These are phyloP conservation scores for Lactifluus piperatus DNA, from an alignment of 768 basidiomycete species.

Conservation along the genomic window DNA sequence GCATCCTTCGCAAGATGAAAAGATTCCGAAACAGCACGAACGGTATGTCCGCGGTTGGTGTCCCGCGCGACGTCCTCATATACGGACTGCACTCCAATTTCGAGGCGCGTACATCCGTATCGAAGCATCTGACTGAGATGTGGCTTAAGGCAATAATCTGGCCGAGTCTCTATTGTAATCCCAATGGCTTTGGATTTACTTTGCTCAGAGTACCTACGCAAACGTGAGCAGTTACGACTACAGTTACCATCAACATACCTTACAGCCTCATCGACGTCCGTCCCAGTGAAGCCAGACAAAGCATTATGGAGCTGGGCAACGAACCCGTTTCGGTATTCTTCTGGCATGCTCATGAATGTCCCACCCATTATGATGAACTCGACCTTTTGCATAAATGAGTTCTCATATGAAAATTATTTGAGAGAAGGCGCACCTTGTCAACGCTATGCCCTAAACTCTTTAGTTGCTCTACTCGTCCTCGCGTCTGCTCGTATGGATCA, in stretches of 20 bases:
- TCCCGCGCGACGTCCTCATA: slow-evolving; percentile 99
- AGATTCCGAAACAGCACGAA: slow-evolving; percentile 91
- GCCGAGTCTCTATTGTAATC: slow-evolving; percentile 97
- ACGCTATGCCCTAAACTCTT: slow-evolving; percentile 94
- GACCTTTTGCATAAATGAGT: slow-evolving; percentile 33
- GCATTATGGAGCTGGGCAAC: slow-evolving; percentile 96
- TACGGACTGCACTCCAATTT: slow-evolving; percentile 97
- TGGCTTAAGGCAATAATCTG: slow-evolving; percentile 95
- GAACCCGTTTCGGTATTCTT: slow-evolving; percentile 89
- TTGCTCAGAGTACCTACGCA: slow-evolving; percentile 81
- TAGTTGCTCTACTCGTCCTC: slow-evolving; percentile 91
- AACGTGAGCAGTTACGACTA: not conserved
- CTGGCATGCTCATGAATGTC: slow-evolving; percentile 99
- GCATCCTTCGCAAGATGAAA: slow-evolving; percentile 99
- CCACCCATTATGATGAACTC: slow-evolving; percentile 97
- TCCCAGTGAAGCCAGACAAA: slow-evolving; percentile 87
- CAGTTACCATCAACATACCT: slow-evolving; percentile 34
- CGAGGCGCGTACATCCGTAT: slow-evolving; percentile 96
- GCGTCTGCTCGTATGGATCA: slow-evolving; percentile 96
- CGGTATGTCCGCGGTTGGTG: slow-evolving; percentile 97
- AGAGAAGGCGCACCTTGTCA: slow-evolving; percentile 66
- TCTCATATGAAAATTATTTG: not conserved
- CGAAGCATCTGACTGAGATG: slow-evolving; percentile 98
- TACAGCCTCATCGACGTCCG: slow-evolving; percentile 93
- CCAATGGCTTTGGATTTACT: slow-evolving; percentile 98